phyloP scores from a whole-genome alignment of 805 yeast species.

The Candida pseudofarinosa region DNA sequence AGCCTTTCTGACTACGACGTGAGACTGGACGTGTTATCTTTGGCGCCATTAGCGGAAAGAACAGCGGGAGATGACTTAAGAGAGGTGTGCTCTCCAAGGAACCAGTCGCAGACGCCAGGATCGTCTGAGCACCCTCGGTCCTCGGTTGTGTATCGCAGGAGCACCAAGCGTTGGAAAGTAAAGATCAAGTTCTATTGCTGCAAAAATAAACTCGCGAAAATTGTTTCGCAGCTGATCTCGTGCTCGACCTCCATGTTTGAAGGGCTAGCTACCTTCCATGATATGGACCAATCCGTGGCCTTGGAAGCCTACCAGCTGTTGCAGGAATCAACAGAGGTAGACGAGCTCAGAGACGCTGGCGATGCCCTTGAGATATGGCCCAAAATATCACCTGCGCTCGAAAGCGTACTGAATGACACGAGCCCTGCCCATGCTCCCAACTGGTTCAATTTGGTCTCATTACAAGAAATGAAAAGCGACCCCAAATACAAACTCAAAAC shows the following conservation, averaged over 20 bases:
- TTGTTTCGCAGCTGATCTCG: background rate
- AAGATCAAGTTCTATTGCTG: background rate
- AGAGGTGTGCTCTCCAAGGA: background rate
- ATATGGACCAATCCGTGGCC: background rate
- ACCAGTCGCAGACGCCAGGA: background rate
- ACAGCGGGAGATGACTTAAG: background rate
- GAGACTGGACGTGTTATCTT: background rate
- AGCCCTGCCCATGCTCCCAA: background rate
- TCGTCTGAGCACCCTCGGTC: background rate
- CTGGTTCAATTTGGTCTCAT: constrained; percentile 7
- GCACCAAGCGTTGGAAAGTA: background rate
- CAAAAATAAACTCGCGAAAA: background rate
- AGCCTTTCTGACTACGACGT: background rate
- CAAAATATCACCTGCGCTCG: background rate
- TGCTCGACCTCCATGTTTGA: background rate
- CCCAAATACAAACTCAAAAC: constrained; percentile 6
- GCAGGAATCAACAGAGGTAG: background rate
- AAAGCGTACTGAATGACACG: background rate
- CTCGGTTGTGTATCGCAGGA: background rate
- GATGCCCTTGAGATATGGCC: background rate
- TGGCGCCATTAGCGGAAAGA: background rate
- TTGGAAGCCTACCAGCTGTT: background rate
- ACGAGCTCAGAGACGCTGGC: background rate
- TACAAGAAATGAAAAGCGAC: constrained; percentile 7
- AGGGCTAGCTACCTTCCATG: background rate